Evolutionary conservation across 225 moss, liverwort and hornwort species (phyloP).

Genomic region (Lunularia cruciata): DNA sequence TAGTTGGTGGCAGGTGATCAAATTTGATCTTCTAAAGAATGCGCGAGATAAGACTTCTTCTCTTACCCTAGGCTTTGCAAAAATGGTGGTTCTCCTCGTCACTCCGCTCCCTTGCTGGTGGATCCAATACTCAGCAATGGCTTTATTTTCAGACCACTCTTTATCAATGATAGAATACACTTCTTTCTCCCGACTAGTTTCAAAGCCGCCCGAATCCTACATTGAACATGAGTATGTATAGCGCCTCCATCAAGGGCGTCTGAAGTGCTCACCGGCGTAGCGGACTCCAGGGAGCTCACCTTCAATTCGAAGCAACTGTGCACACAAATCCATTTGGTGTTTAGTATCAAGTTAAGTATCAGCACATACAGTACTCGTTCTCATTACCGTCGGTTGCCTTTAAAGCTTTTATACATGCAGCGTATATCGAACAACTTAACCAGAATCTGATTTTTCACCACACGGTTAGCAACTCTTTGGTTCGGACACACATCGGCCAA

Average conservation of each 20-base stretch:
- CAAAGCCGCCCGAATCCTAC: not conserved
- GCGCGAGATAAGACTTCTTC: not conserved
- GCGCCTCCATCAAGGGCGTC: slow-evolving; percentile 54
- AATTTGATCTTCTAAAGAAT: slow-evolving; percentile 8
- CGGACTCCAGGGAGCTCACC: slow-evolving; percentile 83
- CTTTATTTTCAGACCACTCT: slow-evolving; percentile 18
- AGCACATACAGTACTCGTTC: not conserved
- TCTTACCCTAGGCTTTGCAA: slow-evolving; percentile 18
- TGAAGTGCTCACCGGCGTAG: slow-evolving; percentile 82
- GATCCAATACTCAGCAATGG: slow-evolving; percentile 6
- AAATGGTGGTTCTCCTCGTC: slow-evolving; percentile 17
- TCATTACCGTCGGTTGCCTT: too few species aligned
- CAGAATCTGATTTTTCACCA: too few species aligned
- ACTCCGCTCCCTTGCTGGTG: slow-evolving; percentile 4
- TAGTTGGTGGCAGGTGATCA: not conserved
- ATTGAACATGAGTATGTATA: not conserved
- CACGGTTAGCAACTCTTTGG: too few species aligned
- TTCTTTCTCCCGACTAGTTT: not conserved
- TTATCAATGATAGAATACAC: slow-evolving; percentile 20
- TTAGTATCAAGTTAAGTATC: not conserved
- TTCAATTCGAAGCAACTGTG: slow-evolving; percentile 84
- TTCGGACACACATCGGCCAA: too few species aligned
- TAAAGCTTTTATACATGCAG: too few species aligned
- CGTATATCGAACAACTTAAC: too few species aligned
- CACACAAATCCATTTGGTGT: not conserved